Conservation (phyloP, 2,329 filamentous ascomycete genomes). For the Incumbomyces lentus region DNA sequence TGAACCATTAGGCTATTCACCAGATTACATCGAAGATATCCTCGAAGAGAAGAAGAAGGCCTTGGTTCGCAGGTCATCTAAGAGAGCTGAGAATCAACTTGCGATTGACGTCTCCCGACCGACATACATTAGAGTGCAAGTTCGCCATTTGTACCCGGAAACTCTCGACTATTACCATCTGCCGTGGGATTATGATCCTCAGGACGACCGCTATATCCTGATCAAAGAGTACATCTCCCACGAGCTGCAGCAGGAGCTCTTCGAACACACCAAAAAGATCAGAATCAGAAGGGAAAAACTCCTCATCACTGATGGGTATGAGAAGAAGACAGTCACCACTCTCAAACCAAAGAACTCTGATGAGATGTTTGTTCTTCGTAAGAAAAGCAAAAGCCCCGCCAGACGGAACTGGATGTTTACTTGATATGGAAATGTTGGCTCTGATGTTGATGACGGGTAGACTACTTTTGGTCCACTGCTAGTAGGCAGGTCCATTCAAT, state of each 20-base stretch:
- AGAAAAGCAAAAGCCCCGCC: constrained; percentile 21
- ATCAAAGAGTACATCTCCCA: constrained; percentile 66
- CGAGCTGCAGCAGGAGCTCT: constrained; percentile 60
- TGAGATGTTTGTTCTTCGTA: constrained; percentile 36
- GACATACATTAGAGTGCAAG: constrained; percentile 39
- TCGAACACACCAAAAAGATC: constrained; percentile 57
- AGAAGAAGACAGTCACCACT: constrained; percentile 19
- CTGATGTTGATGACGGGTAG: too few relatives aligned
- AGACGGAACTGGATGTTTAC: constrained; percentile 18
- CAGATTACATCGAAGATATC: constrained; percentile 34
- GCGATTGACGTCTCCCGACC: constrained; percentile 22
- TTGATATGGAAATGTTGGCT: constrained; percentile 1
- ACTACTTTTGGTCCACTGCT: too few relatives aligned
- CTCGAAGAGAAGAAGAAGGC: constrained; percentile 37
- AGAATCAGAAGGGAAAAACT: constrained; percentile 44
- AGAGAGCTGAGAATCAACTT: constrained; percentile 28
- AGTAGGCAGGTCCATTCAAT: too few relatives aligned
- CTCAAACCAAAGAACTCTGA: constrained; percentile 24
- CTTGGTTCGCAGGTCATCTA: constrained; percentile 37
- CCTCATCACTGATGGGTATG: constrained; percentile 17
- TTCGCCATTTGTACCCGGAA: constrained; percentile 35
- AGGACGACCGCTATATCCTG: constrained; percentile 59
- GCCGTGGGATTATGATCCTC: constrained; percentile 36
- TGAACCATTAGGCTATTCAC: constrained; percentile 25
- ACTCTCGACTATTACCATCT: constrained; percentile 36